These are phyloP conservation scores for Tieghemiomyces parasiticus DNA, from an alignment of 192 early-diverging fungal species.

Conservation along the genomic window DNA sequence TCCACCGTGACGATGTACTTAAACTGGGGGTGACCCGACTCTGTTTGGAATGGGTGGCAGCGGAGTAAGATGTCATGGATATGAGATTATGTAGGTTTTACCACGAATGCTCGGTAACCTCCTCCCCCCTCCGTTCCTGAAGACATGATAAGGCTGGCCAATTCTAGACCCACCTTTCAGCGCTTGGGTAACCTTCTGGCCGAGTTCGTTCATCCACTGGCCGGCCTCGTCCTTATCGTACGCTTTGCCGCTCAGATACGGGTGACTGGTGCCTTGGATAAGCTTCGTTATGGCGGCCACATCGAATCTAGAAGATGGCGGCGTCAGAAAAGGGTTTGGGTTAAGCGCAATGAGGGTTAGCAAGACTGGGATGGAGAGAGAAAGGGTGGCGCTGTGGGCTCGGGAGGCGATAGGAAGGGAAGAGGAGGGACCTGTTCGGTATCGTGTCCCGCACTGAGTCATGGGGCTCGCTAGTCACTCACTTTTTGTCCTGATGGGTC, in stretches of 20 bases:
- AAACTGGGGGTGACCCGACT: not conserved
- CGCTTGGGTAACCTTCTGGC: not conserved
- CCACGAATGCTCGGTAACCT: not conserved
- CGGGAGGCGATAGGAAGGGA: too few species aligned
- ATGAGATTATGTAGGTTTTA: not conserved
- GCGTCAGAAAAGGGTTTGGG: too few species aligned
- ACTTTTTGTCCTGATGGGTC: too few species aligned
- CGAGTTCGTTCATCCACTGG: not conserved
- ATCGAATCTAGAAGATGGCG: too few species aligned
- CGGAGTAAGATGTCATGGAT: not conserved
- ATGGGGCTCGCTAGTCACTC: too few species aligned
- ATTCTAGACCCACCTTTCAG: not conserved
- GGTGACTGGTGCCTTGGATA: not conserved
- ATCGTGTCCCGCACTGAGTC: too few species aligned
- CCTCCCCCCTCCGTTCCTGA: not conserved
- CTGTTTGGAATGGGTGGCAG: not conserved
- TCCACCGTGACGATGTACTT: constrained; percentile 4
- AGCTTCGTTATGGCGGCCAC: not conserved
- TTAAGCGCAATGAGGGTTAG: too few species aligned
- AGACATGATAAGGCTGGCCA: not conserved
- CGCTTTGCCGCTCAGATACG: not conserved
- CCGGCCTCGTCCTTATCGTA: not conserved
- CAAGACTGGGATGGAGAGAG: too few species aligned
- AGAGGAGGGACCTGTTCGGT: too few species aligned
- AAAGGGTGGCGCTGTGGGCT: too few species aligned